Base-by-base conservation (phyloP, 306 rosid genomes). In the Castanea mollissima region DNA sequence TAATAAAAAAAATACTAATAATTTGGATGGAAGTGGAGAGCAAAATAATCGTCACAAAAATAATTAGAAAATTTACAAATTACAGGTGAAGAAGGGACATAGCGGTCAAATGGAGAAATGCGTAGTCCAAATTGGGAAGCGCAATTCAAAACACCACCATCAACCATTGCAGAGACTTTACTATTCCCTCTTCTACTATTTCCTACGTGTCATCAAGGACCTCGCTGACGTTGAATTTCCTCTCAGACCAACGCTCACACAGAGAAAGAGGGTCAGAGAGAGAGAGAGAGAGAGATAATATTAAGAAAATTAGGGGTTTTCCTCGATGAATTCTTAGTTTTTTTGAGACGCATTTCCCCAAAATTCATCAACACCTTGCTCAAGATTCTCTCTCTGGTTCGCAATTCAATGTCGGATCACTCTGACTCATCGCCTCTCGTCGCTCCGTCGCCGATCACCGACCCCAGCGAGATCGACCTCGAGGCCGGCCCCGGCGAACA, bases 401-500 rank as follows among this genome's bases (percentile, higher is more conserved):
- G 57, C 64, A 74, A 70, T 78, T 82, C 72, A 67, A 96, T 96
- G 99, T 98, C 82, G 81, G 98, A 91, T 90, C 92, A 75, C 74
- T 82, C 90, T 0, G 97, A 96, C 8, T 79, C 90, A 71, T 89
- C 91, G 78, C 97, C 98, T 70, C 98, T 95, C 46, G 64, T 95
- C 65, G 76, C 97, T 73, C 98, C 97, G 2, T 16, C 81, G 4
- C 92, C 89, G 68, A 83, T 90, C 86, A 31, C 78, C 68, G 82
- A 89, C 35, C 89, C 92, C 52, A 41, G 82, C 75, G 90, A 93
- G 92, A 93, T 95, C 89, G 99, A 95, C 89, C 97, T 95, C 57
- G 99, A 95, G 87, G 98, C 98, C 1, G 99, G 99, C 44, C 98
- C 97, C 76, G 83, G 92, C 52, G 99, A 95, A 60, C 97, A 95